Evolutionary conservation across 2,329 filamentous ascomycete species (phyloP), one percentile per base, ranked within the genome.

Genomic region (Trichophyton simii): DNA sequence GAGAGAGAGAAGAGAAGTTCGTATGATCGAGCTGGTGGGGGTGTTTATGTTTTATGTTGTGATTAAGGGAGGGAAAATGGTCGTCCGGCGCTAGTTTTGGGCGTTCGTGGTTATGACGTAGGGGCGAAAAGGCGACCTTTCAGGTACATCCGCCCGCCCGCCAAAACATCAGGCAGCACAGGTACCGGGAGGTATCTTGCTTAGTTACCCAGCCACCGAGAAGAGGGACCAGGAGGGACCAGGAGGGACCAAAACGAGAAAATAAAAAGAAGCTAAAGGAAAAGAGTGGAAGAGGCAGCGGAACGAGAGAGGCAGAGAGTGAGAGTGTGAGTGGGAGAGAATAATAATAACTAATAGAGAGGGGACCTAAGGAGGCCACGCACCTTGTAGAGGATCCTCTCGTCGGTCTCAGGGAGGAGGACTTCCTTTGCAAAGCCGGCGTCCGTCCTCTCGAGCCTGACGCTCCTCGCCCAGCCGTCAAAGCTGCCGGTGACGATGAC

Each of bases 401-500:
- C 79, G 57, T 79, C 77, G 55, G 11, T 83, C 78, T 58, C 41
- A n/a, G 87, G 79, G 38, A 97, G 80, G 60, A 83, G 78, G 63
- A 99, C 90, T 38, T 84, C 83, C 80, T 96, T 96, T 76, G 87
- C 81, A 75, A 95, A 95, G 66, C 74, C 72, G 65, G 74, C 73
- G 57, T 84, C 79, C 71, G 82, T 87, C 77, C 89, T 90, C 57
- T 91, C 85, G 62, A 99, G 82, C 78, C 88, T 83, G 73, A 92
- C 83, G 61, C 85, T 90, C 80, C 94, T 92, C 67, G 83, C 82
- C 94, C 94, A 99, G 78, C 89, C 83, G 77, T 97, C 92, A 73
- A 97, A 97, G 65, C 89, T 92, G 72, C 94, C 94, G 46, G 92
- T 97, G 68, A 97, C 94, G 76, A 87, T 92, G 74, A 97, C 92